Evolutionary conservation across 1,139 yeast species (phyloP), one percentile per base, ranked within the genome.

Genomic region (Hyphopichia khmerensis): DNA sequence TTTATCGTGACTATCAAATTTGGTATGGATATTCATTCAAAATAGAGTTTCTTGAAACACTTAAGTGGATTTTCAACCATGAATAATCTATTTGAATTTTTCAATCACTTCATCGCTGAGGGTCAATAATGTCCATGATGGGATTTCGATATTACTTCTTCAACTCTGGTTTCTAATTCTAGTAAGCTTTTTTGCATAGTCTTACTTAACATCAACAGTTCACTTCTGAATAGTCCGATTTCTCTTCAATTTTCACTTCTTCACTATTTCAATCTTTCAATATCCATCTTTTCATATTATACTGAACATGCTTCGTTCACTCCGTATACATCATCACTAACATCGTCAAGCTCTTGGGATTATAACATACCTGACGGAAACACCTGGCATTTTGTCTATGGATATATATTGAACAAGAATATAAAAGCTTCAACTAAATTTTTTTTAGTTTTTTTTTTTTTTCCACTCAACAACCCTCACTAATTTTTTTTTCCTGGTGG

Each of bases 341-440:
- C 27, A 21, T 33, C 26, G 26, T n/a, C 36, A 33, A 21, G 36
- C 31, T 40, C 35, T 39, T 40, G 21, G 5, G 16, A 17, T 32
- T 24, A 10, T 34, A 51, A 86, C 95, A 69, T 85, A 87, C 95
- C 95, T 88, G 74, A 90, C 97, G 80, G 96, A 86, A 81, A 86
- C 93, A 88, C 96, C 96, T 81, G 96, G 86, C 97, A 90, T 90
- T 70, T 59, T 63, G 56, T 51, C 43, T 46, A 40, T 42, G 36
- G 49, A 35, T 40, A 29, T 44, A 29, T 44, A 39, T 42, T 33
- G 43, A 42, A 39, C 45, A 41, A 45, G 43, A 30, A 26, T 30
- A 10, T 36, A 35, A 39, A 38, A 39, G 33, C 36, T 36, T 35
- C 33, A 33, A 34, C 26, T 34, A 30, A 45, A 46, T 44, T 47